Evolutionary conservation across 352 stramenopile species (phyloP), one percentile per base, ranked within the genome.

Genomic region (Plasmopara viticola): DNA sequence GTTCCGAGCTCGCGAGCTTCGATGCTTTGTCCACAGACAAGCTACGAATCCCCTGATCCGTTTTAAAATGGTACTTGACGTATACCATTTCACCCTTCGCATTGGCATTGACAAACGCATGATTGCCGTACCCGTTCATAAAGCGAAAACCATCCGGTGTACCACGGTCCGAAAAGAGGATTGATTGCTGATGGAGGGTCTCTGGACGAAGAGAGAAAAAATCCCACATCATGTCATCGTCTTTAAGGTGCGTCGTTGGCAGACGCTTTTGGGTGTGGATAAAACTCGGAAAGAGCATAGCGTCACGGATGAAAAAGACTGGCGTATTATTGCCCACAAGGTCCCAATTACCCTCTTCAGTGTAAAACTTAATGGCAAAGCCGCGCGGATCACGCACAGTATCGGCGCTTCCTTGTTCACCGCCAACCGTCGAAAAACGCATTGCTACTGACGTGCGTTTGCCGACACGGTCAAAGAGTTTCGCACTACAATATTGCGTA

Each of bases 301-400:
- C 78, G 60, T 97, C 90, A n/a, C 90, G 78, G 56, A 97, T 90
- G 63, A 97, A 97, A 63, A 97, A 97, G 38, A 97, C 87, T 9
- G 90, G 90, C 50, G 88, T 96, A 68, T 97, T 97, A 75, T 96
- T 96, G 28, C 87, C 89, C 38, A 97, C 88, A 13, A 97, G 50
- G 64, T 97, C 90, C 84, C 90, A 97, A 66, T 97, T 96, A 25
- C 90, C 90, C 44, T 97, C 87, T 51, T 96, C 81, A 30, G 87
- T 96, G 74, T 97, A 96, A 53, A 97, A 96, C 66, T 97, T 97
- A 37, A 97, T 72, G 4, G 90, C 86, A 60, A 97, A 97, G 2
- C 90, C 90, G 15, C 90, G 71, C 4, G 86, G 84, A 55, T 97
- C 90, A 9, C 90, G 84, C 14, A 70, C 83, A 15, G 87, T 96